phyloP scores from a whole-genome alignment of 2,329 filamentous ascomycete species.

The Penicillium sp. region DNA sequence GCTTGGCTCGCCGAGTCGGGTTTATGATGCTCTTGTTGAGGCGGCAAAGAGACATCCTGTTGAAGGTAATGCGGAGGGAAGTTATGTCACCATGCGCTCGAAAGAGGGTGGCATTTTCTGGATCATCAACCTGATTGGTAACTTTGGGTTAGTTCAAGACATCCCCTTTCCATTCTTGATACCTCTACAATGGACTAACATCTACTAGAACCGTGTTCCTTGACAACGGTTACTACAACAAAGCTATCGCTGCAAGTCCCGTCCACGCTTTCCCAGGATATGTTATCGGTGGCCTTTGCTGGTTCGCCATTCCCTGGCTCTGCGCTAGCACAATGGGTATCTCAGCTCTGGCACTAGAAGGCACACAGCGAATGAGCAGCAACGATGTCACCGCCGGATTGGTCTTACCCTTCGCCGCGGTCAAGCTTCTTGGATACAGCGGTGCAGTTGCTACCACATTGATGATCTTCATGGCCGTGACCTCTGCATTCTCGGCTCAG shows the following conservation, averaged over 20 bases:
- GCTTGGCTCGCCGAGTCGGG: slow-evolving; percentile 74
- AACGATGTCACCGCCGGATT: slow-evolving; percentile 81
- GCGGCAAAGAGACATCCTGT: slow-evolving; percentile 74
- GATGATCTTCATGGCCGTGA: slow-evolving; percentile 89
- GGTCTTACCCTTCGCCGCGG: slow-evolving; percentile 82
- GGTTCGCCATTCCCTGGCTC: slow-evolving; percentile 93
- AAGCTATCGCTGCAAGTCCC: slow-evolving; percentile 85
- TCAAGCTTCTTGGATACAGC: slow-evolving; percentile 79
- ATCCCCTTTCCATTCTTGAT: not conserved
- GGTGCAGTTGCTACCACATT: slow-evolving; percentile 79
- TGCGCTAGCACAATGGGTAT: slow-evolving; percentile 88
- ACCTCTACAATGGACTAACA: slow-evolving; percentile 9
- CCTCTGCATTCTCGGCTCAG: slow-evolving; percentile 79
- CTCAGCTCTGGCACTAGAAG: slow-evolving; percentile 77
- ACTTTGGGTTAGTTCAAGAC: slow-evolving; percentile 33
- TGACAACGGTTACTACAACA: slow-evolving; percentile 89
- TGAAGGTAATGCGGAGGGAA: slow-evolving; percentile 76
- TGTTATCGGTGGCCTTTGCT: slow-evolving; percentile 80
- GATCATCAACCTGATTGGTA: slow-evolving; percentile 82
- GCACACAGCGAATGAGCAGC: slow-evolving; percentile 71
- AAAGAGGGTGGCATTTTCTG: slow-evolving; percentile 86
- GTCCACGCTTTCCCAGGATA: slow-evolving; percentile 88
- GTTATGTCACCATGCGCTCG: slow-evolving; percentile 84
- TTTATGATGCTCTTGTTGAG: slow-evolving; percentile 77
- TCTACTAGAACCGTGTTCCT: slow-evolving; percentile 71